These are phyloP conservation scores for Volutella citrinella DNA, from an alignment of 2,329 filamentous ascomycete species.

Conservation along the genomic window DNA sequence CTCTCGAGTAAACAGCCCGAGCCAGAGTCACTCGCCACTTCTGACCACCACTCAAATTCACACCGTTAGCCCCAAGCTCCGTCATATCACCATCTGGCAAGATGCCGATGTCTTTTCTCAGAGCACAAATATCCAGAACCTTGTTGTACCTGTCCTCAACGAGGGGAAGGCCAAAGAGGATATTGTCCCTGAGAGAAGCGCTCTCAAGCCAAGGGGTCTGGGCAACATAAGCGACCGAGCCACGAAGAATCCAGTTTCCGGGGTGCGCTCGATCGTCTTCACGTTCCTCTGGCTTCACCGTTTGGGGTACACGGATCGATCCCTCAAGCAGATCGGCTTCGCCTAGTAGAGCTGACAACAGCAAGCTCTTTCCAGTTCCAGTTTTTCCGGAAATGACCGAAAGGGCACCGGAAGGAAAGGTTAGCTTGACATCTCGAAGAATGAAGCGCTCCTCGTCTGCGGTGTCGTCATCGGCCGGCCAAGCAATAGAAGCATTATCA, in stretches of 20 bases:
- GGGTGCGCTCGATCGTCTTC: conserved; percentile 61
- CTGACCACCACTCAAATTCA: conserved; percentile 81
- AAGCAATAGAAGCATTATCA: conserved; percentile 66
- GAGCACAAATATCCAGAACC: conserved; percentile 69
- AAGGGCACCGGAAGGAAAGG: conserved; percentile 66
- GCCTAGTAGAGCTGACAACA: conserved; percentile 71
- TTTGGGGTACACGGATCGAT: conserved; percentile 51
- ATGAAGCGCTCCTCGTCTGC: conserved; percentile 60
- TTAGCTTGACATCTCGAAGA: conserved; percentile 60
- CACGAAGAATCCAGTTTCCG: conserved; percentile 66
- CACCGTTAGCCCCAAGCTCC: conserved; percentile 80
- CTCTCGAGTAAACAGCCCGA: conserved; percentile 74
- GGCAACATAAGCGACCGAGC: conserved; percentile 70
- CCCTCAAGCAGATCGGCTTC: conserved; percentile 70
- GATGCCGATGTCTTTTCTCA: conserved; percentile 74
- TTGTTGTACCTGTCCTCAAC: conserved; percentile 67
- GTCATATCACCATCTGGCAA: conserved; percentile 74
- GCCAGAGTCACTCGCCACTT: conserved; percentile 80
- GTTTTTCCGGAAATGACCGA: conserved; percentile 76
- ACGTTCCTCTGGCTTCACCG: conserved; percentile 50
- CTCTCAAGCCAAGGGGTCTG: conserved; percentile 88
- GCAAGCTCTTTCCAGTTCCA: conserved; percentile 72
- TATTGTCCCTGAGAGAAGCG: conserved; percentile 73
- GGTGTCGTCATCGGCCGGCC: conserved; percentile 65
- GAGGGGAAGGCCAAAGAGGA: conserved; percentile 71